phyloP scores from a whole-genome alignment of 257 asterid genomes.

The Catharanthus roseus region DNA sequence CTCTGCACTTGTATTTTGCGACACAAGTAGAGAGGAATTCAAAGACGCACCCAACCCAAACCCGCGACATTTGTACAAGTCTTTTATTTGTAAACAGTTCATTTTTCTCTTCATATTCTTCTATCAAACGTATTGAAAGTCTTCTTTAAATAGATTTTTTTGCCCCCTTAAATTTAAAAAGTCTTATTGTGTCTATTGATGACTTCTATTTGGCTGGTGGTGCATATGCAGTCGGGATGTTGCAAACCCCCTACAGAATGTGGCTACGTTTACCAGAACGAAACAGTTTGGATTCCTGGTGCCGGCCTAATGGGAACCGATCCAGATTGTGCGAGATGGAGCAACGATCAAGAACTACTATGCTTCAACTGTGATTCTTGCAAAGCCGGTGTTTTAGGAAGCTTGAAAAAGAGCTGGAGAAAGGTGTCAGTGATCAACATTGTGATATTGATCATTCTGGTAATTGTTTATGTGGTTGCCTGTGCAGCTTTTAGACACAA shows the following conservation, averaged over 20 bases:
- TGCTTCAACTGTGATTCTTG: constrained; percentile 77
- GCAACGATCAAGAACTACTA: constrained; percentile 49
- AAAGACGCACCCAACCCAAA: too few relatives aligned
- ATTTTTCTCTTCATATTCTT: too few relatives aligned
- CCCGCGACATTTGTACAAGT: too few relatives aligned
- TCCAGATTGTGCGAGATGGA: constrained; percentile 62
- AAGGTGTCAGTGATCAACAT: constrained; percentile 68
- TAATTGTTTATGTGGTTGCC: constrained; percentile 53
- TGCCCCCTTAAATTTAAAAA: too few relatives aligned
- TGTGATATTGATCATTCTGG: constrained; percentile 56
- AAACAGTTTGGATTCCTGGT: constrained; percentile 50
- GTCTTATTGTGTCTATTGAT: too few relatives aligned
- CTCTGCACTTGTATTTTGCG: neutral
- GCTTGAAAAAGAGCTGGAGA: constrained; percentile 86
- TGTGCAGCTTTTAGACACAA: constrained; percentile 73
- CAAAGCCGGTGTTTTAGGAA: constrained; percentile 83
- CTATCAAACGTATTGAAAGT: too few relatives aligned
- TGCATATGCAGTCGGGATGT: constrained; percentile 67
- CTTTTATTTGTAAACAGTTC: too few relatives aligned
- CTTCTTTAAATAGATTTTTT: too few relatives aligned
- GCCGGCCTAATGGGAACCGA: constrained; percentile 41
- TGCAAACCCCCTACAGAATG: constrained; percentile 92
- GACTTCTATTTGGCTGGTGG: neutral
- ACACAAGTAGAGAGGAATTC: too few relatives aligned
- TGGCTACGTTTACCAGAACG: constrained; percentile 55